Conservation (phyloP, 192 early-diverging fungal species). For the Nowakowskiella sp. region DNA sequence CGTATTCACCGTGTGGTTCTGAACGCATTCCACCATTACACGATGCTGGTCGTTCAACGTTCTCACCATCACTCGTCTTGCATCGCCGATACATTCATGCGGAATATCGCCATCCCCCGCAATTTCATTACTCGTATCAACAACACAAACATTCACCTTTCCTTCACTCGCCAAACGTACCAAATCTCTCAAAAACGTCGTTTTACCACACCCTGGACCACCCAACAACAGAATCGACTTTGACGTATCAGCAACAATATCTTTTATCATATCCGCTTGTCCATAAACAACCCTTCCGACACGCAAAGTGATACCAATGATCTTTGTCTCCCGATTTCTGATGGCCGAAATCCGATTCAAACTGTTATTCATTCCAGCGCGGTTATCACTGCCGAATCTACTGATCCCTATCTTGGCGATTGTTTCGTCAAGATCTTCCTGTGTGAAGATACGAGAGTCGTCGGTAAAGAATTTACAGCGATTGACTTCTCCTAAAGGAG, state of each 20-base stretch:
- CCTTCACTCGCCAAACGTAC: background rate
- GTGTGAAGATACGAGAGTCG: too few relatives aligned
- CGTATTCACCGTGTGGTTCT: conserved; percentile 5
- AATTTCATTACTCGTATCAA: conserved; percentile 6
- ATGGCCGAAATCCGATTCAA: background rate
- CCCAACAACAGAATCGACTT: conserved; percentile 1
- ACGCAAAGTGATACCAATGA: conserved; percentile 4
- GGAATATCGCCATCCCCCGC: conserved; percentile 3
- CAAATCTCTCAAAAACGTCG: background rate
- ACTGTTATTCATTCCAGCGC: background rate
- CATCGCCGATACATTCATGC: background rate
- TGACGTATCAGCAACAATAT: background rate
- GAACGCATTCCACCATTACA: conserved; percentile 3
- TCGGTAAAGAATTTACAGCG: too few relatives aligned
- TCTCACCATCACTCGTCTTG: conserved; percentile 5
- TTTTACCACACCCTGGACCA: conserved; percentile 3
- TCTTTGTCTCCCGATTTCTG: background rate
- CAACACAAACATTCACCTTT: background rate
- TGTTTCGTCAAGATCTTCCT: too few relatives aligned
- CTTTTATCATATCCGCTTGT: background rate
- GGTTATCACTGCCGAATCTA: too few relatives aligned
- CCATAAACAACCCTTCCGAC: background rate
- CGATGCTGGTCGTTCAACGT: background rate
- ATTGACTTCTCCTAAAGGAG: too few relatives aligned
- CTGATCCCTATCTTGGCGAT: too few relatives aligned